Evolutionary conservation across 73 alveolate genomes (phyloP), one percentile per base, ranked within the genome.

Genomic region (Paramecium sonneborni): DNA sequence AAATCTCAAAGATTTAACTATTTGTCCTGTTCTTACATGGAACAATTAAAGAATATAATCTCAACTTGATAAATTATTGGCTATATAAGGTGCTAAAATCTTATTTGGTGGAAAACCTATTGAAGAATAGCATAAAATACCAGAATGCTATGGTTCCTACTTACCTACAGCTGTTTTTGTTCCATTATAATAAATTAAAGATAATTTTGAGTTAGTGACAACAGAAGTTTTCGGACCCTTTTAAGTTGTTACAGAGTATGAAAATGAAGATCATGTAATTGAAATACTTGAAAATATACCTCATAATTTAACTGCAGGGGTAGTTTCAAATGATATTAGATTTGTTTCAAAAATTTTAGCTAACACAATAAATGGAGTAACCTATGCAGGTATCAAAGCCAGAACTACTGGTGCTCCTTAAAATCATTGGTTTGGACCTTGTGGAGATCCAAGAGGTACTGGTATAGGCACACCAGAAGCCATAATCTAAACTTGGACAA

Each of bases 331-430:
- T 58, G 98, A 98, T 92, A 95, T 95, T n/a, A 41, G 70, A 23
- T 98, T 97, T 95, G 69, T 76, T 68, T 76, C 94, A 12, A 85
- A 93, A 20, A 94, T 95, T 18, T 74, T 94, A 26, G 92, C 95
- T 6, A 72, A 85, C 70, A 95, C 98, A 5, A 85, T 96, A 1
- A 96, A 96, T 92, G 98, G 98, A 14, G 95, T 97, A 1, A 93
- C 97, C 14, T 93, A 95, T 55, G 97, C 95, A n/a, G 99, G 99
- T n/a, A 93, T 92, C 18, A 92, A 99, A 86, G 99, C 99, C 8
- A 93, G 99, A 92, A 98, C 99, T 44, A 98, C 99, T n/a, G 99
- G 99, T 5, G 99, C 99, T 18, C 99, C 99, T 8, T 96, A 97
- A 69, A 97, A 98, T 93, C 99, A 98, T 87, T 98, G 99, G 99